Percentiles rank a stretch among this genome's conserved stretches.
phyloP scores from a whole-genome alignment of 1,139 yeast species.

The Hansenula lynferdii region DNA sequence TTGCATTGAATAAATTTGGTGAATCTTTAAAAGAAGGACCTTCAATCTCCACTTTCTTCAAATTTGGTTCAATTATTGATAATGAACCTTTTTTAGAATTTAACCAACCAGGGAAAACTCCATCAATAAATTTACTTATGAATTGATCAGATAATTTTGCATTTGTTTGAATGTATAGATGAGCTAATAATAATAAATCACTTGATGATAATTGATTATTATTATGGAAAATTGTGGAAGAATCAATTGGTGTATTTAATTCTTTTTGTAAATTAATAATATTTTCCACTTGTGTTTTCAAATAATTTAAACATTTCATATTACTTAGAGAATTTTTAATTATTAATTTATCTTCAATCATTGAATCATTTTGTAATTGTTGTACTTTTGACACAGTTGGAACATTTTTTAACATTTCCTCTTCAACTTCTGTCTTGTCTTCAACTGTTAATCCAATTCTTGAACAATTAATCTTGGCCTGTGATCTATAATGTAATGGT shows the following conservation, averaged over 20 bases:
- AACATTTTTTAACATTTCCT: slow-evolving; percentile 28
- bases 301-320: slow-evolving; percentile 42
- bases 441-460: slow-evolving; percentile 24
- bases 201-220: slow-evolving; percentile 25
- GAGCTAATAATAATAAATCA: slow-evolving; percentile 37
- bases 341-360: slow-evolving; percentile 36
- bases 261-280: slow-evolving; percentile 24
- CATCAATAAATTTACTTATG: slow-evolving; percentile 29
- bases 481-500: slow-evolving; percentile 48
- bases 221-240: too few relatives aligned
- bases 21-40: slow-evolving; percentile 18
- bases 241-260: slow-evolving; percentile 7
- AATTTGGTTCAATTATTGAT: slow-evolving; percentile 6
- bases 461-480: slow-evolving; percentile 43
- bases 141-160: slow-evolving; percentile 41
- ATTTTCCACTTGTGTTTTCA: slow-evolving; percentile 31
- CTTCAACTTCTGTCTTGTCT: slow-evolving; percentile 23
- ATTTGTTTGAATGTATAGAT: slow-evolving; percentile 32
- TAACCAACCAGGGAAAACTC: slow-evolving; percentile 26
- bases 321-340: slow-evolving; percentile 48
- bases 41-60: slow-evolving; percentile 9
- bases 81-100: slow-evolving; percentile 3
- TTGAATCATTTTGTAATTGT: slow-evolving; percentile 39
- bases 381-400: slow-evolving; percentile 49
- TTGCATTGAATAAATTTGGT: slow-evolving; percentile 16